Conservation (phyloP, 257 asterid genomes). For the Fraxinus anomala region DNA sequence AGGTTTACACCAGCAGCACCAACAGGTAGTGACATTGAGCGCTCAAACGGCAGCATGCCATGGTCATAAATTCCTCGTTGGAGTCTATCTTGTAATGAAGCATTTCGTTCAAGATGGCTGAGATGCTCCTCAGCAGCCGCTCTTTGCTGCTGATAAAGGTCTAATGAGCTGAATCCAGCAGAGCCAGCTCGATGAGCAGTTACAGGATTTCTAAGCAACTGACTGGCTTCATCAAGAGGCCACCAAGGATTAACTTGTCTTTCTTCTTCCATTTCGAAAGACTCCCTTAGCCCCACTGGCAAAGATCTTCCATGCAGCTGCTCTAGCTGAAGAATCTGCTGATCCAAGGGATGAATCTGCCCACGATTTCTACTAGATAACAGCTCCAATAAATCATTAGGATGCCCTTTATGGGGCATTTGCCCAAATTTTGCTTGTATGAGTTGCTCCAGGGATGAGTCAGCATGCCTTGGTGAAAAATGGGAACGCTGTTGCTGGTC, state of each 20-base stretch:
- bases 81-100: conserved; percentile 69
- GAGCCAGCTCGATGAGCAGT: conserved; percentile 53
- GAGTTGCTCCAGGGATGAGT: conserved; percentile 79
- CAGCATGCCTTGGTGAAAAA: conserved; percentile 70
- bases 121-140: conserved; percentile 73
- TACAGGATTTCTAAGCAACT: conserved; percentile 62
- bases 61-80: conserved; percentile 73
- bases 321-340: conserved; percentile 53
- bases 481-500: conserved; percentile 75
- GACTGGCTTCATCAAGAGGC: conserved; percentile 75
- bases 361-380: conserved; percentile 74
- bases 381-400: conserved; percentile 71
- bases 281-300: conserved; percentile 73
- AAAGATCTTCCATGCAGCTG: conserved; percentile 79
- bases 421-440: conserved; percentile 81
- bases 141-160: conserved; percentile 66
- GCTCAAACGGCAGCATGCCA: conserved; percentile 64
- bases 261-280: conserved; percentile 84
- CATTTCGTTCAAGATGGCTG: conserved; percentile 63
- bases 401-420: conserved; percentile 60
- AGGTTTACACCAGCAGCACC: conserved; percentile 63
- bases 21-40: conserved; percentile 56
- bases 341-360: conserved; percentile 69
- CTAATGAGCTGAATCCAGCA: conserved; percentile 68
- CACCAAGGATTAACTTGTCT: conserved; percentile 63